These are phyloP conservation scores for Dictyostelium firmibasis DNA, from an alignment of 78 protist species.

Conservation along the genomic window DNA sequence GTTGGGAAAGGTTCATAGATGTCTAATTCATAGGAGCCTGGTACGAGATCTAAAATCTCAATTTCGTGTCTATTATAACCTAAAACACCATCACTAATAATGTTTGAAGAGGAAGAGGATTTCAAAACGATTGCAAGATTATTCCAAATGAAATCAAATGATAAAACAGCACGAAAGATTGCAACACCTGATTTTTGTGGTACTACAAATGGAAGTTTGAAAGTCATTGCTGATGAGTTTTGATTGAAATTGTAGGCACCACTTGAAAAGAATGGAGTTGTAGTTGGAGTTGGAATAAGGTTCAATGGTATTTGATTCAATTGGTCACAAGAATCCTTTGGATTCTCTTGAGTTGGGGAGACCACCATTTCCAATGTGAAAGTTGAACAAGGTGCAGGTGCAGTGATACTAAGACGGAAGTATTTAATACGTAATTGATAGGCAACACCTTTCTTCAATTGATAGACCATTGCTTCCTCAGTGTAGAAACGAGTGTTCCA, in stretches of 20 bases:
- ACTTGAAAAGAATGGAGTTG: not conserved
- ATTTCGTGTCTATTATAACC: conserved; percentile 22
- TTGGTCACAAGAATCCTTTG: conserved; percentile 17
- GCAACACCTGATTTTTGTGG: not conserved
- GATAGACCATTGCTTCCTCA: conserved; percentile 33
- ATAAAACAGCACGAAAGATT: conserved; percentile 33
- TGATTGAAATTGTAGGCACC: not conserved
- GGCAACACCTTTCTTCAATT: not conserved
- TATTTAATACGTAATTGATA: conserved; percentile 3
- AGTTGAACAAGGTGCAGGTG: not conserved
- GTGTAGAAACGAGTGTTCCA: conserved; percentile 16
- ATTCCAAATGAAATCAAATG: conserved; percentile 62
- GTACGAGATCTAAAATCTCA: not conserved
- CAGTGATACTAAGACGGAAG: conserved; percentile 10
- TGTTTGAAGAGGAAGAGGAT: not conserved
- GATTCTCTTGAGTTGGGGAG: conserved; percentile 24
- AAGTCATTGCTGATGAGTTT: not conserved
- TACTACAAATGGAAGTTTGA: conserved; percentile 3
- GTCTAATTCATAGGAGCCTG: conserved; percentile 9
- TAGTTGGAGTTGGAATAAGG: not conserved
- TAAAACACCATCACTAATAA: not conserved
- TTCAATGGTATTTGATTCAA: not conserved
- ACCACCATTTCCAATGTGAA: conserved; percentile 9
- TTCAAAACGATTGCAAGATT: not conserved
- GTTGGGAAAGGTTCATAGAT: conserved; percentile 50